These are phyloP conservation scores for Exophiala alcalophila DNA, from an alignment of 2,329 filamentous ascomycete species.

Conservation along the genomic window DNA sequence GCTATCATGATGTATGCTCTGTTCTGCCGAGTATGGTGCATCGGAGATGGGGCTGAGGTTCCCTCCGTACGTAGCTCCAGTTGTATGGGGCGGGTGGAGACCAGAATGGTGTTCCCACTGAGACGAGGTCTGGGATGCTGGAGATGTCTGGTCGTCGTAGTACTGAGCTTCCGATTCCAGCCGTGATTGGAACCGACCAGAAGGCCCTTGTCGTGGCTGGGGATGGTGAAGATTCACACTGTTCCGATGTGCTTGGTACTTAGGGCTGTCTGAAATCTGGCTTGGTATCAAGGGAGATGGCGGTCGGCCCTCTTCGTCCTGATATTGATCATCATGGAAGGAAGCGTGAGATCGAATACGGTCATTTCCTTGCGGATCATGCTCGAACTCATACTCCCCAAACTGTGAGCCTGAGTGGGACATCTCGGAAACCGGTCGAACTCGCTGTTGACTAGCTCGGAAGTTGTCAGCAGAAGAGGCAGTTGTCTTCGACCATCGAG, in stretches of 20 bases:
- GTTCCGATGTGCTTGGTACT: slow-evolving; percentile 63
- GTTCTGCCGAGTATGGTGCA: slow-evolving; percentile 43
- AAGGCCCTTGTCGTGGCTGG: slow-evolving; percentile 61
- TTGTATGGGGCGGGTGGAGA: slow-evolving; percentile 8
- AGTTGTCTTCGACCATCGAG: slow-evolving; percentile 95
- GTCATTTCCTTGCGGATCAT: slow-evolving; percentile 48
- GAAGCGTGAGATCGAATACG: slow-evolving; percentile 44
- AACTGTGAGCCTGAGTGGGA: slow-evolving; percentile 78
- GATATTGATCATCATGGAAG: slow-evolving; percentile 37
- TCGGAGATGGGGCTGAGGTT: slow-evolving; percentile 49
- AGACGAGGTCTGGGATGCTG: slow-evolving; percentile 44
- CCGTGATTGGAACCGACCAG: slow-evolving; percentile 59
- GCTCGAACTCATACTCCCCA: slow-evolving; percentile 58
- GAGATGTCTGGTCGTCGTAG: slow-evolving; percentile 41
- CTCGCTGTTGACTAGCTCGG: slow-evolving; percentile 58
- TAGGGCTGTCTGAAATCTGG: slow-evolving; percentile 55
- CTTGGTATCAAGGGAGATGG: slow-evolving; percentile 63
- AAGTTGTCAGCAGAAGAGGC: slow-evolving; percentile 80
- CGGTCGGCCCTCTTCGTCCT: slow-evolving; percentile 46
- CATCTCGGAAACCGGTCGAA: slow-evolving; percentile 57
- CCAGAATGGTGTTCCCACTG: slow-evolving; percentile 36
- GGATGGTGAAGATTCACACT: slow-evolving; percentile 63
- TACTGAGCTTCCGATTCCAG: slow-evolving; percentile 60
- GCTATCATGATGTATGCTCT: slow-evolving; percentile 12
- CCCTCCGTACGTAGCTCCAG: slow-evolving; percentile 33